Base-by-base conservation (phyloP, 2,329 filamentous ascomycete genomes). In the Fusarium austroafricanum region DNA sequence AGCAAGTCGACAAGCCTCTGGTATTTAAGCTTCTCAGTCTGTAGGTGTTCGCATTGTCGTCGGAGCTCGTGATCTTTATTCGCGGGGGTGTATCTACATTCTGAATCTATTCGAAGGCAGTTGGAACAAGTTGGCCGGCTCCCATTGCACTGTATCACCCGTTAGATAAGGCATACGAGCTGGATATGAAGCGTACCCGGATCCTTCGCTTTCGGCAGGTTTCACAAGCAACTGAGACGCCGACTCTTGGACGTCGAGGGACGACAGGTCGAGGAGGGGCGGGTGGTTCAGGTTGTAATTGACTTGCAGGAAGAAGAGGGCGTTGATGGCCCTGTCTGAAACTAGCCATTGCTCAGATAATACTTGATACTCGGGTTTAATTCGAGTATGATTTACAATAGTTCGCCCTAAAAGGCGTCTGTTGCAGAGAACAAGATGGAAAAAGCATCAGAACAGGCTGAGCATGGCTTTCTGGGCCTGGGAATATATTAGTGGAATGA, bases 141-240 rank as follows among this genome's bases (percentile, higher is more conserved):
- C 1, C 63, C 62, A 26, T n/a, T 67, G 10, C 63, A 67, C 63
- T 67, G 5, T 5, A 8, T 15, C 2, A 10, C 4, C 0, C 1
- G 10, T 55, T 2, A 66, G 49, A 42, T 26, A 10, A 1, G 9
- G 14, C 6, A 17, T 2, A 4, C 11, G 2, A 15, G 1, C 0
- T 1, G 18, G 2, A 11, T 6, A 3, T 2, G 3, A 29, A 8
- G 18, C 15, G 5, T 17, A 61, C 61, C 9, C 62, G 31, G 5
- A 12, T 21, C 6, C 61, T 66, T 9, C 62, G 40, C 9, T 20
- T 66, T 14, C 49, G 35, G 6, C 62, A 66, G 15, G 5, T 43
- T 2, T 66, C 61, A 9, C 62, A 65, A 1, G 62, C 62, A 6
- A 43, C 1, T 3, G 49, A 47, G 15, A 66, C 61, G 2, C 61